phyloP scores from a whole-genome alignment of 257 asterid genomes.

The Fraxinus anomala region DNA sequence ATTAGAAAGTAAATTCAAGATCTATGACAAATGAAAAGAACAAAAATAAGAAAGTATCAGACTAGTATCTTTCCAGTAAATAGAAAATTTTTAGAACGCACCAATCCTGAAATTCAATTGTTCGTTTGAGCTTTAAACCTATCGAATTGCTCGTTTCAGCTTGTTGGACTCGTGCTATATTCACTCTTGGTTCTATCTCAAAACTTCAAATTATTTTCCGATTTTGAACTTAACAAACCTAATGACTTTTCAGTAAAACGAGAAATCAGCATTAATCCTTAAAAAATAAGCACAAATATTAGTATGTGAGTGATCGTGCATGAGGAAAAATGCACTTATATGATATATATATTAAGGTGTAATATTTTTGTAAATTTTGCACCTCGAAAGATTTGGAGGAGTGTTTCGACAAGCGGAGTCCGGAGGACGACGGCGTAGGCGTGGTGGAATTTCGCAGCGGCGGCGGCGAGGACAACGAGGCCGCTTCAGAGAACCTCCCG shows the following conservation, averaged over 20 bases:
- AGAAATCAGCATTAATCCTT: neutral
- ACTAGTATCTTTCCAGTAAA: neutral
- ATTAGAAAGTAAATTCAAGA: slow-evolving; percentile 12
- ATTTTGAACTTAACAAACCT: neutral
- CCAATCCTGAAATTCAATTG: neutral
- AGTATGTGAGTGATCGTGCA: neutral
- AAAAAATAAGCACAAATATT: slow-evolving; percentile 3
- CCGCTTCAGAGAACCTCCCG: slow-evolving; percentile 44
- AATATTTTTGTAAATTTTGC: neutral
- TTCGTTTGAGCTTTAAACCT: neutral
- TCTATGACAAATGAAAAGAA: neutral
- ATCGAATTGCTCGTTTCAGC: neutral
- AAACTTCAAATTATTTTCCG: neutral
- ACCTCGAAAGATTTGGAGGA: slow-evolving; percentile 68
- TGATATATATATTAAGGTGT: neutral
- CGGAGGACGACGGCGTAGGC: slow-evolving; percentile 79
- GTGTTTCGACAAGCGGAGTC: slow-evolving; percentile 55
- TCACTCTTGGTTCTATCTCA: neutral
- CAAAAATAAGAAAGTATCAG: neutral
- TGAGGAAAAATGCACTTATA: neutral
- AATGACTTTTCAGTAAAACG: neutral
- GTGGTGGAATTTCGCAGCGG: slow-evolving; percentile 55
- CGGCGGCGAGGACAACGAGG: slow-evolving; percentile 36
- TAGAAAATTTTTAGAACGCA: neutral
- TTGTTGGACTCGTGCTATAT: neutral